Conservation (phyloP, 441 rosid species). For the Capsella rubella region DNA sequence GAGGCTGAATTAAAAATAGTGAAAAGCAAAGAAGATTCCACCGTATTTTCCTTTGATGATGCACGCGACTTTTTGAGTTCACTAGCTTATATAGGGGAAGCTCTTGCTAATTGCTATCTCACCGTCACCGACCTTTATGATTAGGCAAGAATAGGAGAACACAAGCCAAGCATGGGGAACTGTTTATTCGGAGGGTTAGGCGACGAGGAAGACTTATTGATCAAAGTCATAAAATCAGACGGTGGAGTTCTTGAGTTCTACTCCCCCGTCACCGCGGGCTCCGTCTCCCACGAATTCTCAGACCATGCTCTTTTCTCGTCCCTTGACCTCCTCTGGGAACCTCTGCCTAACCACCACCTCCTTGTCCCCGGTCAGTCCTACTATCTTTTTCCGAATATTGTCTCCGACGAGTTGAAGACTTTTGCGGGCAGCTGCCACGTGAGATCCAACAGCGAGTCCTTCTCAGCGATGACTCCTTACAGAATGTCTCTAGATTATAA, state of each 20-base stretch:
- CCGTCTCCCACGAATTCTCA: slow-evolving; percentile 60
- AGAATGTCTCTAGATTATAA: slow-evolving; percentile 71
- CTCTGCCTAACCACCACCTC: slow-evolving; percentile 53
- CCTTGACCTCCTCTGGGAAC: slow-evolving; percentile 57
- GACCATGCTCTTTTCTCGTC: slow-evolving; percentile 62
- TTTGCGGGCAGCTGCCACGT: slow-evolving; percentile 55
- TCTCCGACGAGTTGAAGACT: slow-evolving; percentile 28
- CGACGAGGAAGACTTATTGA: slow-evolving; percentile 47
- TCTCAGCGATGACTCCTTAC: slow-evolving; percentile 52
- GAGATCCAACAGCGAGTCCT: slow-evolving; percentile 65
- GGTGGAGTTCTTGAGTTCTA: slow-evolving; percentile 71
- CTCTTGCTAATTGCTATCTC: slow-evolving; percentile 15
- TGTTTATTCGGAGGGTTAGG: slow-evolving; percentile 79
- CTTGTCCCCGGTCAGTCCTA: slow-evolving; percentile 64
- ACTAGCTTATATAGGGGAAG: slow-evolving; percentile 3
- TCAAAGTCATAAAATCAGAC: slow-evolving; percentile 59
- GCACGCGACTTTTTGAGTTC: slow-evolving; percentile 32
- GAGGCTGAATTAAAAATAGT: not conserved
- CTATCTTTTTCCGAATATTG: slow-evolving; percentile 58
- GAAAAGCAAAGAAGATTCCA: slow-evolving; percentile 39
- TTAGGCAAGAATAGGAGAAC: slow-evolving; percentile 16
- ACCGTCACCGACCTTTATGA: slow-evolving; percentile 13
- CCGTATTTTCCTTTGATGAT: slow-evolving; percentile 25
- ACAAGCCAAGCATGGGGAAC: slow-evolving; percentile 63
- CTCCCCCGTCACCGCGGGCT: slow-evolving; percentile 62